Evolutionary conservation across 257 asterid species (phyloP).

Genomic region (Perilla frutescens): DNA sequence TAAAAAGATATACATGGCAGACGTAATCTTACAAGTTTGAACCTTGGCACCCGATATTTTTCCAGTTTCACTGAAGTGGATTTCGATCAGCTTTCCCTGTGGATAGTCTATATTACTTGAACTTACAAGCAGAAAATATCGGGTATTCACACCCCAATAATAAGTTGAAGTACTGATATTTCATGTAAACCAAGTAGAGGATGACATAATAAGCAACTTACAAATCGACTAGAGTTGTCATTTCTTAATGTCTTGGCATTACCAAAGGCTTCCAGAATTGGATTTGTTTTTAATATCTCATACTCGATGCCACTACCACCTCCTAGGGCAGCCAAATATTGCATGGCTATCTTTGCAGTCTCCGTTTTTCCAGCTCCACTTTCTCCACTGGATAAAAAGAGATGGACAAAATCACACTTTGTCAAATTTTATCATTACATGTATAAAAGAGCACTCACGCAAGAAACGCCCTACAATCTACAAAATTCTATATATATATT

Average conservation of each 20-base stretch:
- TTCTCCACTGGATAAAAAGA: constrained; percentile 78
- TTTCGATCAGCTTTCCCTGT: constrained; percentile 98
- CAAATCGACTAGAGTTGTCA: constrained; percentile 99
- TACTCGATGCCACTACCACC: constrained; percentile 99
- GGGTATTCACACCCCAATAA: constrained; percentile 27
- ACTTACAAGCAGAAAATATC: constrained; percentile 33
- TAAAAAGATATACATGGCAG: constrained; percentile 33
- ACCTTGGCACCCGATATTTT: constrained; percentile 96
- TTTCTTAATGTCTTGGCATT: constrained; percentile 97
- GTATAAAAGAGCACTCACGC: neutral
- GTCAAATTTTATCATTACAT: constrained; percentile 20
- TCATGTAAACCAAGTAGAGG: constrained; percentile 28
- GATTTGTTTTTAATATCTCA: constrained; percentile 96
- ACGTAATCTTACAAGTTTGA: constrained; percentile 82
- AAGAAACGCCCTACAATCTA: neutral
- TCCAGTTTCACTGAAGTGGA: constrained; percentile 98
- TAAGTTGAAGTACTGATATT: constrained; percentile 16
- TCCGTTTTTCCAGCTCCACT: constrained; percentile 99
- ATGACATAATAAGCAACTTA: constrained; percentile 53
- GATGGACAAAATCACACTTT: constrained; percentile 34
- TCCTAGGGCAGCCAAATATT: constrained; percentile 96
- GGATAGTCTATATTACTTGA: constrained; percentile 37
- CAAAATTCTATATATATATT: neutral
- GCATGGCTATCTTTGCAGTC: constrained; percentile 99
- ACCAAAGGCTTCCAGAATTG: constrained; percentile 98